Conservation (phyloP, 345 rosid species). For the Euclidium syriacum region DNA sequence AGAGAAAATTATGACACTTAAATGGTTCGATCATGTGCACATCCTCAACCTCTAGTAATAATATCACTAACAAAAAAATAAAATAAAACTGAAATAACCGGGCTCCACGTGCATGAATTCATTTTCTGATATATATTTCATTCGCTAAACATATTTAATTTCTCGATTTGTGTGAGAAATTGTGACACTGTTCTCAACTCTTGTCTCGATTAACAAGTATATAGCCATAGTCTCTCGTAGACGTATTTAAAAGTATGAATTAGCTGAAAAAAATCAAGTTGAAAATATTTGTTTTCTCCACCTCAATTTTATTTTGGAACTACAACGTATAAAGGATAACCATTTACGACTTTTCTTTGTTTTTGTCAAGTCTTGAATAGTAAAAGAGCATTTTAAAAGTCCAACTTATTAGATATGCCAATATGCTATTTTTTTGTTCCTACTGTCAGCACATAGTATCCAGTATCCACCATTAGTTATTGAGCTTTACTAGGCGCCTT, state of each 20-base stretch:
- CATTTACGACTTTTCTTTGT: neutral
- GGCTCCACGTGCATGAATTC: constrained; percentile 23
- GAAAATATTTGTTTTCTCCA: neutral
- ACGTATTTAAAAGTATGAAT: no score
- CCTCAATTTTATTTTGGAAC: neutral
- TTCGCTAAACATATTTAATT: neutral
- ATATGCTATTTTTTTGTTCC: neutral
- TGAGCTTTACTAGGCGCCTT: neutral
- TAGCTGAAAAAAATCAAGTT: no score
- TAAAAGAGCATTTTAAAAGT: neutral
- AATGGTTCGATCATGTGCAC: constrained; percentile 22
- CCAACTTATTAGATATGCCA: neutral
- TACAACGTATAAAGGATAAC: neutral
- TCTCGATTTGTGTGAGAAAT: neutral
- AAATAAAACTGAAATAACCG: neutral
- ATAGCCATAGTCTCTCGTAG: no score
- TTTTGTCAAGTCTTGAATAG: neutral
- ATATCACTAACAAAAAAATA: neutral
- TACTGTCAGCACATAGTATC: constrained; percentile 4
- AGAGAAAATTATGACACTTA: neutral
- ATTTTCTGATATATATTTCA: neutral
- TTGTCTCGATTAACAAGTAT: neutral
- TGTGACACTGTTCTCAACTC: neutral
- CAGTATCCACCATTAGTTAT: neutral
- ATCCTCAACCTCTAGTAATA: constrained; percentile 15